Base-by-base conservation (phyloP, 805 yeast genomes). In the Saccharomycopsis lassenensis region DNA sequence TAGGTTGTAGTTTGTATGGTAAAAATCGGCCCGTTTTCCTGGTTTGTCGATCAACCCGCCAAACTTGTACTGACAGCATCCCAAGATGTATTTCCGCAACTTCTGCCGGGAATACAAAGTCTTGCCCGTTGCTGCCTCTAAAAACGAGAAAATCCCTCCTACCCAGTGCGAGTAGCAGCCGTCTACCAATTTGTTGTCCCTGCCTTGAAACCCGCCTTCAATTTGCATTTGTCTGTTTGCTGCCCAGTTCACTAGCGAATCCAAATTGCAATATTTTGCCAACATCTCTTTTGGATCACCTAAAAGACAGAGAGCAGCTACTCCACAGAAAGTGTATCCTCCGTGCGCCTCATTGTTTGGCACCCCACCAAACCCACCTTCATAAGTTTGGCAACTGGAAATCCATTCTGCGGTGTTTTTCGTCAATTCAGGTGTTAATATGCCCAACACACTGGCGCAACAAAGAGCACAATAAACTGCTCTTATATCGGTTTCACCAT, bases 141-240 rank as follows among this genome's bases (percentile, higher is more conserved):
- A 40, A 24, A 84, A 55, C 1, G 83, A 74, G 44, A 68, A 62
- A 25, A 77, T 54, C 0, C 85, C 93, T 1, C 97, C 97, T 2
- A 86, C 79, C 98, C 98, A 91, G 55, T 80, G 89, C 51, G 89
- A 74, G 54, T 91, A 91, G 56, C 98, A 91, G 0, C 94, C 95
- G 54, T 91, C 98, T 1, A 91, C 97, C 22, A 91, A 65, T 53
- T 91, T 91, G 54, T 89, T 89, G 0, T 94, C 73, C 37, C 99
- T 69, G 0, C 99, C 99, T 8, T 76, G 67, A 31, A 89, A 68
- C 0, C 97, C 96, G 8, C 89, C 93, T 51, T 85, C 95, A n/a
- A 73, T 54, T 14, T 57, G 57, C 37, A 65, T 61, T 54, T 91
- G 98, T 27, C 94, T 68, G 16, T 67, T 59, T 7, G 65, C 65